Conservation (phyloP, 169 alveolate species). For the Cyclospora cayetanensis region DNA sequence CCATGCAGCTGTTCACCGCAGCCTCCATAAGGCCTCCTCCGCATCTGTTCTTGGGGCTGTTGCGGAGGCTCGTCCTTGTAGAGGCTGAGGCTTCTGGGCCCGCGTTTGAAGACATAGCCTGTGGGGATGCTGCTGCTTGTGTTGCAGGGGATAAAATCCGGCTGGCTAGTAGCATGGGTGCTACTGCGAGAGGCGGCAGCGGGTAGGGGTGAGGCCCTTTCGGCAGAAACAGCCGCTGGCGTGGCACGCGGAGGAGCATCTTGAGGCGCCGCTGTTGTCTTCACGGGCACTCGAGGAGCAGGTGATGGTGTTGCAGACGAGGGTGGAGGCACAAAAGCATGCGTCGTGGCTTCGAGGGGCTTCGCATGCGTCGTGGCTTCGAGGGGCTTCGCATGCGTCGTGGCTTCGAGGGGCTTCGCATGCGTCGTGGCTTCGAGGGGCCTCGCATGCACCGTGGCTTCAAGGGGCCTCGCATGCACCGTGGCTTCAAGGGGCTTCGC, state of each 20-base stretch:
- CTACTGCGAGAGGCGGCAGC: background rate
- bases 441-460: too few relatives aligned
- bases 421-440: too few relatives aligned
- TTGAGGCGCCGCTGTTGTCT: background rate
- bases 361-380: too few relatives aligned
- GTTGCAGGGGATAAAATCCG: constrained; percentile 25
- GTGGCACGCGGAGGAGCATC: background rate
- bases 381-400: too few relatives aligned
- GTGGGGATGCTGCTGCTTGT: background rate
- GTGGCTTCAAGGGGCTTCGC: too few relatives aligned
- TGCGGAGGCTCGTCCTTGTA: constrained; percentile 22
- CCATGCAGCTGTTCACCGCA: background rate
- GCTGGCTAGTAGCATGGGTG: background rate
- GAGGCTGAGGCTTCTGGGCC: background rate
- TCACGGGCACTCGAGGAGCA: background rate
- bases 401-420: too few relatives aligned
- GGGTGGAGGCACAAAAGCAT: background rate
- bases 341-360: too few relatives aligned
- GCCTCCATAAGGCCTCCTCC: background rate
- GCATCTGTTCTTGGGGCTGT: background rate
- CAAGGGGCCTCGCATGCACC: too few relatives aligned
- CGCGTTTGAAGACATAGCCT: background rate
- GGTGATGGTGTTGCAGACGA: background rate
- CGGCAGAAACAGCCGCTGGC: background rate
- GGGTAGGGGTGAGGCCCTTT: background rate